A percentile compares a stretch with the other conserved stretches of the same genome.
Evolutionary conservation across 345 rosid genomes (phyloP).

Genomic region (Mallotus nudiflorus): DNA sequence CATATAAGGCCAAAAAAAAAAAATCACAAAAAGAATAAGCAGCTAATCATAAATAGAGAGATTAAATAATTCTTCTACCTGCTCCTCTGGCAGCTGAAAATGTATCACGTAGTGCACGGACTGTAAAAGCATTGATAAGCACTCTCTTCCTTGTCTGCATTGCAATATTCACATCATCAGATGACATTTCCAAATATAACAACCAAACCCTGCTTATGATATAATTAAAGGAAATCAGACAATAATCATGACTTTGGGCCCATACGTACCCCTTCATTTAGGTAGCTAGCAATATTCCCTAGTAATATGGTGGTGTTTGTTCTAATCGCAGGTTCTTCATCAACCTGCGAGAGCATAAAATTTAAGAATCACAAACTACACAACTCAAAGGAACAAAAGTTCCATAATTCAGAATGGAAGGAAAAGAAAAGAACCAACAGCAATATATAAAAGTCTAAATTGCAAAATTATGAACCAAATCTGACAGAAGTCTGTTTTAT

Average conservation of each 20-base stretch:
- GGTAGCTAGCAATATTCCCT: slow-evolving; percentile 85
- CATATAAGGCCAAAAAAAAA: not conserved
- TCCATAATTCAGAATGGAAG: not conserved
- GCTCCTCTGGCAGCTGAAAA: slow-evolving; percentile 99
- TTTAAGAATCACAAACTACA: slow-evolving; percentile 14
- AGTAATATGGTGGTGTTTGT: slow-evolving; percentile 97
- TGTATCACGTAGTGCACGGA: slow-evolving; percentile 94
- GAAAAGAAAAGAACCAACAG: not conserved
- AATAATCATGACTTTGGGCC: slow-evolving; percentile 11
- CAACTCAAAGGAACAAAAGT: not conserved
- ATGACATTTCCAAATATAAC: slow-evolving; percentile 15
- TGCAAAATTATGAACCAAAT: not conserved
- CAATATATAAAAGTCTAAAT: not conserved
- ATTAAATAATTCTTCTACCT: slow-evolving; percentile 49
- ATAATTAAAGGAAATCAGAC: not conserved
- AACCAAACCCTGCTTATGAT: not conserved
- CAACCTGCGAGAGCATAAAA: slow-evolving; percentile 60
- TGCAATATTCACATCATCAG: slow-evolving; percentile 17
- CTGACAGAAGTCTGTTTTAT: not conserved
- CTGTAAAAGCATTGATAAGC: slow-evolving; percentile 95
- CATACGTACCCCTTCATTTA: slow-evolving; percentile 86
- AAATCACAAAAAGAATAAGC: not conserved
- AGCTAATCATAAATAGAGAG: not conserved
- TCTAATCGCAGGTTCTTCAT: slow-evolving; percentile 98
- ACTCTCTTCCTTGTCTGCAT: slow-evolving; percentile 94